These are phyloP conservation scores for Lactarius pseudohatsudake DNA, from an alignment of 768 basidiomycete genomes.

Conservation along the genomic window DNA sequence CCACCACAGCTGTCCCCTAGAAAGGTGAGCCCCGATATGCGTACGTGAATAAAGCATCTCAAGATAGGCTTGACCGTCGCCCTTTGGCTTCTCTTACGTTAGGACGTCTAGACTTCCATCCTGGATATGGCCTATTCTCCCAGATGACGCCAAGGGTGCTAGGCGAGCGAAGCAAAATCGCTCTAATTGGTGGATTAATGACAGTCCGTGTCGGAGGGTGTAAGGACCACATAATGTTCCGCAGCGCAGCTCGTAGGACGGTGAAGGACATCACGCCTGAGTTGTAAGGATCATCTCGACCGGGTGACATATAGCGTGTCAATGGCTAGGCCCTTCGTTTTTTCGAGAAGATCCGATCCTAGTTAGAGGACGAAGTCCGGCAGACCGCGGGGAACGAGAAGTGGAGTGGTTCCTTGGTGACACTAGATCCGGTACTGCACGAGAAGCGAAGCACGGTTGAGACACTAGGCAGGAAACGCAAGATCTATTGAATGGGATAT, in stretches of 20 bases:
- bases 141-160: not conserved
- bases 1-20: not conserved
- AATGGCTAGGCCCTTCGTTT: conserved; percentile 12
- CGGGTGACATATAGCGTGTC: conserved; percentile 6
- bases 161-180: not conserved
- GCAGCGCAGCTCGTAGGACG: not conserved
- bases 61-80: not conserved
- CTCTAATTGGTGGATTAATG: not conserved
- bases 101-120: conserved; percentile 9
- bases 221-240: not conserved
- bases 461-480: conserved; percentile 14
- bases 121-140: not conserved
- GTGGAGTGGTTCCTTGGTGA: conserved; percentile 7
- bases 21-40: not conserved
- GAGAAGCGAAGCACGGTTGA: conserved; percentile 21
- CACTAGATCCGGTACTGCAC: conserved; percentile 15
- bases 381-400: conserved; percentile 21
- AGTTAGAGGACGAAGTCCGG: conserved; percentile 18
- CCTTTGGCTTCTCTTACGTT: conserved; percentile 12
- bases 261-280: conserved; percentile 2
- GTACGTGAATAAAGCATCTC: not conserved
- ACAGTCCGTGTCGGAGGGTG: not conserved
- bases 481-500: conserved; percentile 18
- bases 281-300: conserved; percentile 5
- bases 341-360: conserved; percentile 17